Evolutionary conservation across 768 basidiomycete species (phyloP).

Genomic region (Pleurotus djamor): DNA sequence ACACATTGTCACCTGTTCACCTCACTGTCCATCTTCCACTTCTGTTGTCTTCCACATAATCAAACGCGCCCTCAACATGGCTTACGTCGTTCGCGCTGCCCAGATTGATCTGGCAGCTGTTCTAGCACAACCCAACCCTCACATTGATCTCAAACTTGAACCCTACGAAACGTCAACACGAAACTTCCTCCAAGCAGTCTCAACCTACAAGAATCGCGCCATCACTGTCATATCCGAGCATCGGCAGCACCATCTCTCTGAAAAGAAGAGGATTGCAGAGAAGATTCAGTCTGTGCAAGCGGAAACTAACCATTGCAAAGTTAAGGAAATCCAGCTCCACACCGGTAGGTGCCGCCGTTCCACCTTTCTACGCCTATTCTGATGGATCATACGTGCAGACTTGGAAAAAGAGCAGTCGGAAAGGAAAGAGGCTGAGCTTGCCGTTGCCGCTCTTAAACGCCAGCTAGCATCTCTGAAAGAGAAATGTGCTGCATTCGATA

Average conservation of each 20-base stretch:
- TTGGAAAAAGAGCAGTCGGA: slow-evolving; percentile 73
- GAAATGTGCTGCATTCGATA: slow-evolving; percentile 53
- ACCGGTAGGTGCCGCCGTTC: slow-evolving; percentile 47
- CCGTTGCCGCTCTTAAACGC: slow-evolving; percentile 57
- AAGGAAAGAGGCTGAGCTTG: slow-evolving; percentile 64
- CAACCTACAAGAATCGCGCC: slow-evolving; percentile 70
- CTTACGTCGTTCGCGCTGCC: slow-evolving; percentile 33
- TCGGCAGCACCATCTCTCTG: slow-evolving; percentile 55
- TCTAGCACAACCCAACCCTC: slow-evolving; percentile 52
- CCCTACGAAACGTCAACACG: slow-evolving; percentile 64
- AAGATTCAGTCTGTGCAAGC: slow-evolving; percentile 59
- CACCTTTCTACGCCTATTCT: neutral
- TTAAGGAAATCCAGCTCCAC: slow-evolving; percentile 77
- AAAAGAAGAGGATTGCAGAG: slow-evolving; percentile 63
- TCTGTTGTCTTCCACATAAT: neutral
- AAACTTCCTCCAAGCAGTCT: slow-evolving; percentile 72
- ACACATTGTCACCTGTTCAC: neutral
- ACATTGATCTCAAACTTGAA: slow-evolving; percentile 61
- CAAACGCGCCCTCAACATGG: slow-evolving; percentile 4
- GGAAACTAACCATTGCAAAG: slow-evolving; percentile 74
- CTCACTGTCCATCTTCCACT: no score
- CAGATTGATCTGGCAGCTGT: slow-evolving; percentile 63
- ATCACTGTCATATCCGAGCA: slow-evolving; percentile 68
- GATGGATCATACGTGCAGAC: slow-evolving; percentile 30
- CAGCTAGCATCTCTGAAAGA: slow-evolving; percentile 67